A percentile compares a stretch with the other conserved stretches of the same genome.
phyloP scores from a whole-genome alignment of 2,329 filamentous ascomycete species.

The Taxawa tesnikishii region DNA sequence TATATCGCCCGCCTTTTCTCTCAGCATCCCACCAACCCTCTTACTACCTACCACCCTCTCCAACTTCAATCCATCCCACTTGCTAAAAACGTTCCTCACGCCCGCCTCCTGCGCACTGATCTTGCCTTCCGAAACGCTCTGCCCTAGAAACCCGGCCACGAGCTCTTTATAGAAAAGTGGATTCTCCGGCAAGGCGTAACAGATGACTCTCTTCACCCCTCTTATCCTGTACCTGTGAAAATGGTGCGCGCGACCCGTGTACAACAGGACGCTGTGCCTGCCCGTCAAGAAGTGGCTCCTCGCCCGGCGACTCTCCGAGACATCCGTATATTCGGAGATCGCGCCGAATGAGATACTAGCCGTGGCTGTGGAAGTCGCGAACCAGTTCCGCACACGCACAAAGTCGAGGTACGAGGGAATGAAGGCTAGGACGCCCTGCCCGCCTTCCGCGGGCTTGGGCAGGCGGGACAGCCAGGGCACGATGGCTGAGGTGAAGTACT shows the following conservation, averaged over 20 bases:
- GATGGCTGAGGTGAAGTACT: constrained; percentile 75
- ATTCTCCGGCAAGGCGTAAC: constrained; percentile 87
- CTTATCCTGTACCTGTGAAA: constrained; percentile 78
- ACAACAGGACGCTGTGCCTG: constrained; percentile 70
- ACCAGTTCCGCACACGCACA: constrained; percentile 82
- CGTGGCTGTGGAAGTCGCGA: constrained; percentile 54
- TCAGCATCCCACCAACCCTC: constrained; percentile 72
- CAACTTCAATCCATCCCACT: constrained; percentile 78
- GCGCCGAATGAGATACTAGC: constrained; percentile 59
- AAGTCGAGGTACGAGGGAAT: constrained; percentile 93
- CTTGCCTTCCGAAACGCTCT: constrained; percentile 43
- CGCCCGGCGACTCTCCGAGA: constrained; percentile 68
- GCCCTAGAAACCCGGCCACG: constrained; percentile 51
- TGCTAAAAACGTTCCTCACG: constrained; percentile 59
- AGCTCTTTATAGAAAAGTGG: constrained; percentile 69
- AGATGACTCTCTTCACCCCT: constrained; percentile 72
- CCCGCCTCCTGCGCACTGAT: constrained; percentile 37
- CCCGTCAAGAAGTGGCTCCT: constrained; percentile 79
- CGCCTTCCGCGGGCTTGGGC: constrained; percentile 42
- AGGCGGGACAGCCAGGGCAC: constrained; percentile 63
- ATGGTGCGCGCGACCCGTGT: constrained; percentile 93
- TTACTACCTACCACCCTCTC: constrained; percentile 78
- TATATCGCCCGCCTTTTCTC: constrained; percentile 68
- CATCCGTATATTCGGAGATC: constrained; percentile 77
- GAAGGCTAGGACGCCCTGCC: constrained; percentile 66